Evolutionary conservation across 495 filamentous ascomycete species (phyloP).

Genomic region (Aspergillus kassunensis): DNA sequence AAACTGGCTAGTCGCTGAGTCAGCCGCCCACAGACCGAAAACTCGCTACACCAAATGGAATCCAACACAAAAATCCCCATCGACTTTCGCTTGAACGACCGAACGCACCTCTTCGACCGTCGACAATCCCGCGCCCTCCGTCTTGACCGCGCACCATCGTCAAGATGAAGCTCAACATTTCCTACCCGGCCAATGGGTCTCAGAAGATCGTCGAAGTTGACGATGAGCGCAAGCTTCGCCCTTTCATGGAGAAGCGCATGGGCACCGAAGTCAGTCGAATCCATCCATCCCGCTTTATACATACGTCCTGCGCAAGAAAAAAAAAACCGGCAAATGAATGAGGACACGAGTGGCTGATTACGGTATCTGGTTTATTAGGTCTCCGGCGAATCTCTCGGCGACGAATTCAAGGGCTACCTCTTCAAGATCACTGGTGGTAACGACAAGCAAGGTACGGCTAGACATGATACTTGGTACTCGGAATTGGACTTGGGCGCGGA

Average conservation of each 20-base stretch:
- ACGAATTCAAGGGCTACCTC: slow-evolving; percentile 96
- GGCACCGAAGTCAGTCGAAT: slow-evolving; percentile 75
- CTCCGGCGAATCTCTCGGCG: slow-evolving; percentile 84
- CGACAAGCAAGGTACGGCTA: slow-evolving; percentile 85
- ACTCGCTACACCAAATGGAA: slow-evolving; percentile 35
- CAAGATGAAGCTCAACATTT: slow-evolving; percentile 94
- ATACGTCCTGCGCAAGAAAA: slow-evolving; percentile 1
- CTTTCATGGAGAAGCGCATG: slow-evolving; percentile 93
- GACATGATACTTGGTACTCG: neutral
- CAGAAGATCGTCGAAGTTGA: slow-evolving; percentile 99
- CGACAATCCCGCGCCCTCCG: slow-evolving; percentile 49
- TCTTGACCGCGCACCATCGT: slow-evolving; percentile 51
- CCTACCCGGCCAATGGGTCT: slow-evolving; percentile 95
- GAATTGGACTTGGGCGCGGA: neutral
- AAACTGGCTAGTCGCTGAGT: slow-evolving; percentile 24
- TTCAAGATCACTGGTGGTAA: slow-evolving; percentile 96
- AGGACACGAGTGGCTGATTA: slow-evolving; percentile 36
- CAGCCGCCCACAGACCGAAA: slow-evolving; percentile 31
- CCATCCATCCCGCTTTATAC: slow-evolving; percentile 10
- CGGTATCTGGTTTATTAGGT: slow-evolving; percentile 33
- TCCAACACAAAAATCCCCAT: slow-evolving; percentile 26
- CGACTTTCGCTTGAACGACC: slow-evolving; percentile 27
- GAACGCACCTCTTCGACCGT: slow-evolving; percentile 37
- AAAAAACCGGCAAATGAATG: slow-evolving; percentile 15
- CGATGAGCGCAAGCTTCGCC: slow-evolving; percentile 89